Base-by-base conservation (phyloP, 2,329 filamentous ascomycete species). In the Neofusicoccum ribis region DNA sequence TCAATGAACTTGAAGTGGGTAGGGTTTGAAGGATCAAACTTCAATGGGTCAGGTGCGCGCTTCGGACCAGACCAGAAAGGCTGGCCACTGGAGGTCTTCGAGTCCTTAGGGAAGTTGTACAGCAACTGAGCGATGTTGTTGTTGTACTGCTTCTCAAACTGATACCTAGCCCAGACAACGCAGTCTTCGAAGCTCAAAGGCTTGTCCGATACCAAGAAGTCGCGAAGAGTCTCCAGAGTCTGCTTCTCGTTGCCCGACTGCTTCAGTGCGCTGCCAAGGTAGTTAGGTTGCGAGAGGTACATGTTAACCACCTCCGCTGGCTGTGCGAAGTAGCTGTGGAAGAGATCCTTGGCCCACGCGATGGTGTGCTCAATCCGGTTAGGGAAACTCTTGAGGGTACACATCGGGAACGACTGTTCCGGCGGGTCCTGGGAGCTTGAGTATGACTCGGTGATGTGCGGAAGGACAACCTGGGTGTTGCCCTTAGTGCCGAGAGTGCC, bases 281-380 rank as follows among this genome's bases (percentile, higher is more conserved):
- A 99, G 78, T 96, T 92, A 37, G 94, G 89, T 78, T 97, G 91
- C 1, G 90, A 91, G 70, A 99, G 84, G 77, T 99, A 97, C 66
- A 96, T 84, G 77, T 99, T 99, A 75, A 95, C 94, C 41, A 93
- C 91, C 79, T 98, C 93, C 0, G 95, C 91, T 37, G 93, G 93
- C 71, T 94, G 95, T 71, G 96, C 93, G 72, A 98, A 99, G 70
- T 90, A 92, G 34, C 89, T 90, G 81, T 98, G 93, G 80, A 99
- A 99, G 69, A 97, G 86, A 77, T 98, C 95, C 73, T 96, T 92
- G 44, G 93, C 90, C 95, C 95, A 99, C 2, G 95, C 95, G 77
- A 99, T 99, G 0, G 95, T 98, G 79, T 99, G 95, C 81, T 99
- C 93, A 72, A 99, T 99, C 73, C 90, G 90, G 84, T 99, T 99